Evolutionary conservation across 2,329 filamentous ascomycete species (phyloP).

Genomic region (Volutella citrinella): DNA sequence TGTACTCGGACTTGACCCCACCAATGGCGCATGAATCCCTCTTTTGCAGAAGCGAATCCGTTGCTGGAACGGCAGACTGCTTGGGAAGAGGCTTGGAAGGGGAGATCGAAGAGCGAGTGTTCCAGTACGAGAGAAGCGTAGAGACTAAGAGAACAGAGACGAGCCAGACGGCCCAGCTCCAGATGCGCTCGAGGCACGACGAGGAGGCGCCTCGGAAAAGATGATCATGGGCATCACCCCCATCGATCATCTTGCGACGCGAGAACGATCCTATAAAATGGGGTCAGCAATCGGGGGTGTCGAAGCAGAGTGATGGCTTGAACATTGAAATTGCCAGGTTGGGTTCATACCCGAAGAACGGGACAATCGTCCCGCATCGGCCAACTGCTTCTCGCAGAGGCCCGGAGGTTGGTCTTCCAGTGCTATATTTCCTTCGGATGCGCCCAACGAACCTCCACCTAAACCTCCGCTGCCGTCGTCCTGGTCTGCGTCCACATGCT

Average conservation of each 20-base stretch:
- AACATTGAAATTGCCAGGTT: background rate
- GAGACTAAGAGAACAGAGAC: slow-evolving; percentile 39
- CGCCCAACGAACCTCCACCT: slow-evolving; percentile 16
- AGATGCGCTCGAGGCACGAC: slow-evolving; percentile 29
- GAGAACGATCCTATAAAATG: slow-evolving; percentile 25
- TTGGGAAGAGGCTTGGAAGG: slow-evolving; percentile 4
- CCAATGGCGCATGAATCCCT: slow-evolving; percentile 28
- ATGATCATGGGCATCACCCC: slow-evolving; percentile 40
- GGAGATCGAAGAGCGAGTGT: slow-evolving; percentile 8
- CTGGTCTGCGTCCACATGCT: slow-evolving; percentile 36
- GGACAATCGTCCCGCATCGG: slow-evolving; percentile 30
- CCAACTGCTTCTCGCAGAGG: slow-evolving; percentile 11
- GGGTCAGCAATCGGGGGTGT: slow-evolving; percentile 3
- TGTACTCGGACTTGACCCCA: slow-evolving; percentile 42
- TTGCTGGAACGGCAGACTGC: slow-evolving; percentile 8
- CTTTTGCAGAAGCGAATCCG: slow-evolving; percentile 18
- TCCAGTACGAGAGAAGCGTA: slow-evolving; percentile 26
- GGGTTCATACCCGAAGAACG: slow-evolving; percentile 22
- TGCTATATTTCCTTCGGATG: slow-evolving; percentile 24
- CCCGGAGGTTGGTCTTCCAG: slow-evolving; percentile 16
- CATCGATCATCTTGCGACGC: slow-evolving; percentile 31
- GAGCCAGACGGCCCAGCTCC: slow-evolving; percentile 41
- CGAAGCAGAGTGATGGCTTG: too few relatives aligned
- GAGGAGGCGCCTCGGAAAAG: slow-evolving; percentile 28
- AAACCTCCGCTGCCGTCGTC: slow-evolving; percentile 29